A percentile compares a stretch with the other conserved stretches of the same genome.
phyloP scores from a whole-genome alignment of 495 filamentous ascomycete species.

The Trichoderma gamsii region DNA sequence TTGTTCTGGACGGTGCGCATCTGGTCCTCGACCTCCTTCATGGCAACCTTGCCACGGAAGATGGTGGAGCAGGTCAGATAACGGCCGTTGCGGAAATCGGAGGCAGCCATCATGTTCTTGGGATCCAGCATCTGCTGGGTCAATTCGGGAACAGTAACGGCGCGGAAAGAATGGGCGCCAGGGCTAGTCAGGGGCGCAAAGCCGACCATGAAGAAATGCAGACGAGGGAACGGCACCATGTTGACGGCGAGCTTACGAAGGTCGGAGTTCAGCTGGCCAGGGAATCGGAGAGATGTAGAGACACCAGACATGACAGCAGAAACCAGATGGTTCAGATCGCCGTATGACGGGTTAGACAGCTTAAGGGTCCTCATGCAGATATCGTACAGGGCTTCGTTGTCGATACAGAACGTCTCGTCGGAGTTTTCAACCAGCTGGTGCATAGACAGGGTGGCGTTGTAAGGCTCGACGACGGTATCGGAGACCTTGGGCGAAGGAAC shows the following conservation, averaged over 20 bases:
- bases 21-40: constrained; percentile 99
- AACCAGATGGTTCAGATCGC: constrained; percentile 98
- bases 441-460: constrained; percentile 98
- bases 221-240: constrained; percentile 99
- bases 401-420: constrained; percentile 99
- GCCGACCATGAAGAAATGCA: constrained; percentile 99
- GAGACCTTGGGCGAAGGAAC: constrained; percentile 99
- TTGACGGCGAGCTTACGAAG: constrained; percentile 99
- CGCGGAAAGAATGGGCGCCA: constrained; percentile 91
- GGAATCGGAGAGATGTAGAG: constrained; percentile 97
- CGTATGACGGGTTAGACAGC: constrained; percentile 96
- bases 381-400: constrained; percentile 99
- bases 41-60: constrained; percentile 99
- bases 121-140: constrained; percentile 99
- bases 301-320: constrained; percentile 99
- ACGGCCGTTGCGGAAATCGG: constrained; percentile 98
- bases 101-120: constrained; percentile 99
- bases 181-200: constrained; percentile 98
- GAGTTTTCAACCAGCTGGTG: constrained; percentile 99
- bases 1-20: constrained; percentile 99
- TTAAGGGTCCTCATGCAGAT: constrained; percentile 99
- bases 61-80: constrained; percentile 99
- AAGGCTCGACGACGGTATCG: constrained; percentile 98
- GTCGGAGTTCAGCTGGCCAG: constrained; percentile 99
- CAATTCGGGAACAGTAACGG: constrained; percentile 94